Evolutionary conservation across 164 flowering plant species (phyloP).

Genomic region (Vitis riparia): DNA sequence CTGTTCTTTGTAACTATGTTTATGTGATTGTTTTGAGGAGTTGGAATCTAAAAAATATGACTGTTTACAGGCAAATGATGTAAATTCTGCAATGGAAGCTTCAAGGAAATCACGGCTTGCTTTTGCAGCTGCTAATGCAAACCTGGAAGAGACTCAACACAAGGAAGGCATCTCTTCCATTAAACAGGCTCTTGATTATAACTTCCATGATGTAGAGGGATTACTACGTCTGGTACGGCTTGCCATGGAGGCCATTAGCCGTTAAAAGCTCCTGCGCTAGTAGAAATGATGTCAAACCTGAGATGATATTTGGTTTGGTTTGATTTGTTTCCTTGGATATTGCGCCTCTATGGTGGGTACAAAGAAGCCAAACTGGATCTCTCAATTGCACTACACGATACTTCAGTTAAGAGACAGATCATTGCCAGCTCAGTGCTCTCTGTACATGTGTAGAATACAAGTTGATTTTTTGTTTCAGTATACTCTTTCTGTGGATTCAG

Average conservation of each 20-base stretch:
- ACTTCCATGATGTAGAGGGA: slow-evolving; percentile 78
- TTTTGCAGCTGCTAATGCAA: slow-evolving; percentile 59
- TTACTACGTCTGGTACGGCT: slow-evolving; percentile 61
- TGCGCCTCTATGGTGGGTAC: slow-evolving; percentile 8
- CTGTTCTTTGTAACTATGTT: not conserved
- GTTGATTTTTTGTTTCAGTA: slow-evolving; percentile 15
- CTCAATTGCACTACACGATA: slow-evolving; percentile 6
- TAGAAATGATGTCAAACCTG: slow-evolving; percentile 20
- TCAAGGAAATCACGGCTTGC: slow-evolving; percentile 64
- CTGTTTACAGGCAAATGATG: slow-evolving; percentile 68
- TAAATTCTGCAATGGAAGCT: slow-evolving; percentile 90
- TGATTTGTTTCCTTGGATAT: slow-evolving; percentile 23
- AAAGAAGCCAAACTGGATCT: slow-evolving; percentile 2
- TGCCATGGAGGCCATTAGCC: slow-evolving; percentile 68
- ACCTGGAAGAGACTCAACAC: slow-evolving; percentile 31
- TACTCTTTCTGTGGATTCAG: slow-evolving; percentile 27
- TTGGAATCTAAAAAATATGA: not conserved
- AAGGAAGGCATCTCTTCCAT: slow-evolving; percentile 56
- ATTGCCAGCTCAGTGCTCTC: slow-evolving; percentile 5
- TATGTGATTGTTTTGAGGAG: not conserved
- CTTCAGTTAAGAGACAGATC: slow-evolving; percentile 5
- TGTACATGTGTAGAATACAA: slow-evolving; percentile 35
- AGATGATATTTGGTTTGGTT: slow-evolving; percentile 18
- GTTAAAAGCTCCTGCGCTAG: slow-evolving; percentile 24
- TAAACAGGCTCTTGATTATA: slow-evolving; percentile 74